Conservation (phyloP, 148 eudicot species). For the Gaultheria prostrata region DNA sequence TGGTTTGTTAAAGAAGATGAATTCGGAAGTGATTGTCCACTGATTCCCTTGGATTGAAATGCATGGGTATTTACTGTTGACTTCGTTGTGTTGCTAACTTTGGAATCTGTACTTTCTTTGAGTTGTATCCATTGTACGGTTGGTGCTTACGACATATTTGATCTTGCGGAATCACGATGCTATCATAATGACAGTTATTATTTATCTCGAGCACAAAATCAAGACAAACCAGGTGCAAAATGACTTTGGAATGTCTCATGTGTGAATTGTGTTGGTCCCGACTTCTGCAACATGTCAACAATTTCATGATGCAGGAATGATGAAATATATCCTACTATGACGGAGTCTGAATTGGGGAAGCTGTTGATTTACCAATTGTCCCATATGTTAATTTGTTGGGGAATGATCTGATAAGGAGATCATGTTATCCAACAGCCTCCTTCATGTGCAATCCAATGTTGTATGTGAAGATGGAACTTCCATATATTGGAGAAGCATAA, state of each 20-base stretch:
- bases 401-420: not conserved
- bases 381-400: not conserved
- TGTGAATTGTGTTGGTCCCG: not conserved
- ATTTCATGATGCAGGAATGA: not conserved
- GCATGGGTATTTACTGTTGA: too few species aligned
- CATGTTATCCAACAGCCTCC: not conserved
- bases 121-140: too few species aligned
- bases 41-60: not conserved
- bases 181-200: not conserved
- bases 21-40: not conserved
- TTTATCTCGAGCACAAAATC: not conserved
- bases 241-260: not conserved
- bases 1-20: not conserved
- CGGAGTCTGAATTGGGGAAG: not conserved
- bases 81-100: too few species aligned
- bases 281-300: not conserved
- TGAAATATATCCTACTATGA: not conserved
- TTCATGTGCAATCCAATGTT: not conserved
- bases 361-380: not conserved
- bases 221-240: not conserved
- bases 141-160: too few species aligned
- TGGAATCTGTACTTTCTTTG: too few species aligned
- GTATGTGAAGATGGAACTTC: not conserved
- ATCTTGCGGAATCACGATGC: not conserved
- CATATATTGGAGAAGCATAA: not conserved